Percentiles rank a stretch among this genome's conserved stretches.
Evolutionary conservation across 306 rosid species (phyloP).

Genomic region (cucumber (Cucumis sativus)): DNA sequence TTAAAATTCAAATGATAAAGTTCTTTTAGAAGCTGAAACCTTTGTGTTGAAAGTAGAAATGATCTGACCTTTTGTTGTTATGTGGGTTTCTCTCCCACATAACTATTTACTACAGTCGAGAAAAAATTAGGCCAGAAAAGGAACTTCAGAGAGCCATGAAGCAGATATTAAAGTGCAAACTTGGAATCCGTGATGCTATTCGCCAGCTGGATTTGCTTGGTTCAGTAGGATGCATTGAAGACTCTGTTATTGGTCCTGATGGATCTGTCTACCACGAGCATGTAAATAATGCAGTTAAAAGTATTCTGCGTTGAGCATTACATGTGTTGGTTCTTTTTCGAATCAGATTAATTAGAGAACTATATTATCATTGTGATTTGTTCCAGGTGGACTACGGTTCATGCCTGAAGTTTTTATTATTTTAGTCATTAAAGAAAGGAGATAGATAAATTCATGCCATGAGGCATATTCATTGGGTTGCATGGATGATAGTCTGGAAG

Average conservation of each 20-base stretch:
- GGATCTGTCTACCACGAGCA: slow-evolving; percentile 70
- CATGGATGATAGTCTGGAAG: slow-evolving; percentile 1
- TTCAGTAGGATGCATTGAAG: slow-evolving; percentile 62
- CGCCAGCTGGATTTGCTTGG: slow-evolving; percentile 65
- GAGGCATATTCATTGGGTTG: neutral
- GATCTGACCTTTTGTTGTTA: slow-evolving; percentile 8
- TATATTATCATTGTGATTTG: neutral
- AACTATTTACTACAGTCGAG: slow-evolving; percentile 40
- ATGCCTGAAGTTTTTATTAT: neutral
- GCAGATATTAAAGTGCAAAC: slow-evolving; percentile 79
- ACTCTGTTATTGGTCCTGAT: slow-evolving; percentile 58
- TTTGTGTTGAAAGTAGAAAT: neutral
- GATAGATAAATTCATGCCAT: neutral
- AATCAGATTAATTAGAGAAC: slow-evolving; percentile 1
- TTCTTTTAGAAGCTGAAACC: neutral
- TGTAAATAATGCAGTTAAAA: slow-evolving; percentile 22
- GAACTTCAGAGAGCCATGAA: slow-evolving; percentile 71
- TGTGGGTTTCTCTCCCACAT: slow-evolving; percentile 1
- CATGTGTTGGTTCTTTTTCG: neutral
- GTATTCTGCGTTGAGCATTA: neutral
- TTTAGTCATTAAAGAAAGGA: neutral
- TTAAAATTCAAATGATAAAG: neutral
- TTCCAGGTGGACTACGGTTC: neutral
- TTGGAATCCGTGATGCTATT: slow-evolving; percentile 68
- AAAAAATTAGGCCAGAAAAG: slow-evolving; percentile 80